Evolutionary conservation across 768 basidiomycete species (phyloP).

Genomic region (Dictyophora rubrovolvata): DNA sequence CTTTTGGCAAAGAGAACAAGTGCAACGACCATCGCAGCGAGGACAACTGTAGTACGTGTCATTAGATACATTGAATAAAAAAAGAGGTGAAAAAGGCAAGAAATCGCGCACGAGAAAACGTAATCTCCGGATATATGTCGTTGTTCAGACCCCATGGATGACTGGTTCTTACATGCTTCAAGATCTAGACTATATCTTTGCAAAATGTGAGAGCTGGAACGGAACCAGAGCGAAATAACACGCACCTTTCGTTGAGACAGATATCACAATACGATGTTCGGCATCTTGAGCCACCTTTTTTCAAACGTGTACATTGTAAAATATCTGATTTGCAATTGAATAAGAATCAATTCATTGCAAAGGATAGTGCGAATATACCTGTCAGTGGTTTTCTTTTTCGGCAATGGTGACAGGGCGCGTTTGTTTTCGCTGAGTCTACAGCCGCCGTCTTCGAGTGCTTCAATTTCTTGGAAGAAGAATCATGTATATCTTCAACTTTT

Average conservation of each 20-base stretch:
- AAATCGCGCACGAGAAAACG: slow-evolving; percentile 39
- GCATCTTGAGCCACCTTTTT: slow-evolving; percentile 2
- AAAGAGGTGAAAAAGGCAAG: slow-evolving; percentile 12
- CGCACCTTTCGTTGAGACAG: slow-evolving; percentile 47
- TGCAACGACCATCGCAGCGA: slow-evolving; percentile 55
- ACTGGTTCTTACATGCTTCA: slow-evolving; percentile 25
- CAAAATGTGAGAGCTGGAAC: not conserved
- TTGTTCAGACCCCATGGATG: slow-evolving; percentile 14
- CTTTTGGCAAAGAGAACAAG: slow-evolving; percentile 57
- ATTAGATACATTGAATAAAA: slow-evolving; percentile 8
- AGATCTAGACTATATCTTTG: slow-evolving; percentile 46
- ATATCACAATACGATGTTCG: slow-evolving; percentile 37
- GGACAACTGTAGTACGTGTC: slow-evolving; percentile 43
- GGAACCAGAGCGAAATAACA: not conserved
- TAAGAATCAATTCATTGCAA: not conserved
- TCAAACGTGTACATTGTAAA: slow-evolving; percentile 4
- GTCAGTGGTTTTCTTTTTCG: not conserved
- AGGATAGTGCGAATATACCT: not conserved
- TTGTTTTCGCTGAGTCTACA: not conserved
- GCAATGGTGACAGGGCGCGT: slow-evolving; percentile 9
- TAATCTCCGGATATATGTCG: slow-evolving; percentile 28
- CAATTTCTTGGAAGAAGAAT: not conserved
- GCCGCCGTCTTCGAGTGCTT: not conserved
- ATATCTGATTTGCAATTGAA: not conserved
- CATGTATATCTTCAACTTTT: slow-evolving; percentile 20